These are phyloP conservation scores for Aureobasidium sp. DNA, from an alignment of 2,329 filamentous ascomycete species.

Conservation along the genomic window DNA sequence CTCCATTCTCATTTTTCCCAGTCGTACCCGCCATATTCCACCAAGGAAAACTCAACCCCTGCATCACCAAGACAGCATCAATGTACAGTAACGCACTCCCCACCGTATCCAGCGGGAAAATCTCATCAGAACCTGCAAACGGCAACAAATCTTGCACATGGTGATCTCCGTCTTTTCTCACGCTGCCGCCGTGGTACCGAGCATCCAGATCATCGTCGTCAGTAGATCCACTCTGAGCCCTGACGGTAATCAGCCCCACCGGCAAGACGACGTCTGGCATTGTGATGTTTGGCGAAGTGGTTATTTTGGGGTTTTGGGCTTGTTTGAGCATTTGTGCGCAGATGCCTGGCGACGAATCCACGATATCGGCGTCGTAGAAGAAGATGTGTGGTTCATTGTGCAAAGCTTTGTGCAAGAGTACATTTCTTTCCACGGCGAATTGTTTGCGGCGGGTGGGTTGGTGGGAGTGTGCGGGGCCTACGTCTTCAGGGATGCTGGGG, in stretches of 20 bases:
- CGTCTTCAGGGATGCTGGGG: not conserved
- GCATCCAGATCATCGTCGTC: not conserved
- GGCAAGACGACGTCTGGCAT: not conserved
- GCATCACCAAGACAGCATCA: slow-evolving; percentile 24
- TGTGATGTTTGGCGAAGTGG: not conserved
- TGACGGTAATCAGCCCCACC: not conserved
- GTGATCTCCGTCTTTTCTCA: not conserved
- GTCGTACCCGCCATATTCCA: slow-evolving; percentile 29
- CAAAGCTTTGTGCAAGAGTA: not conserved
- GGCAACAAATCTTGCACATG: slow-evolving; percentile 15
- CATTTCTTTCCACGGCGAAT: not conserved
- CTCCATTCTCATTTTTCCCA: slow-evolving; percentile 26
- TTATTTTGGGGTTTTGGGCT: not conserved
- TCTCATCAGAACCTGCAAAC: slow-evolving; percentile 23
- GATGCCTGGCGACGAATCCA: not conserved
- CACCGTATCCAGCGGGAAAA: slow-evolving; percentile 29
- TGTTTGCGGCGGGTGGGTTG: not conserved
- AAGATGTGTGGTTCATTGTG: not conserved
- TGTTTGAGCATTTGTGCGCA: not conserved
- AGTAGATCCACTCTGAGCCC: not conserved
- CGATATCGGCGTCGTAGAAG: not conserved
- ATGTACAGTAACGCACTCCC: slow-evolving; percentile 31
- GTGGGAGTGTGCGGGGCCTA: not conserved
- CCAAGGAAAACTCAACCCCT: slow-evolving; percentile 28
- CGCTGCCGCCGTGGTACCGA: not conserved